Percentiles rank a stretch among this genome's conserved stretches.
phyloP scores from a whole-genome alignment of 192 early-diverging fungal species.

The Gryganskiella cystojenkinii region DNA sequence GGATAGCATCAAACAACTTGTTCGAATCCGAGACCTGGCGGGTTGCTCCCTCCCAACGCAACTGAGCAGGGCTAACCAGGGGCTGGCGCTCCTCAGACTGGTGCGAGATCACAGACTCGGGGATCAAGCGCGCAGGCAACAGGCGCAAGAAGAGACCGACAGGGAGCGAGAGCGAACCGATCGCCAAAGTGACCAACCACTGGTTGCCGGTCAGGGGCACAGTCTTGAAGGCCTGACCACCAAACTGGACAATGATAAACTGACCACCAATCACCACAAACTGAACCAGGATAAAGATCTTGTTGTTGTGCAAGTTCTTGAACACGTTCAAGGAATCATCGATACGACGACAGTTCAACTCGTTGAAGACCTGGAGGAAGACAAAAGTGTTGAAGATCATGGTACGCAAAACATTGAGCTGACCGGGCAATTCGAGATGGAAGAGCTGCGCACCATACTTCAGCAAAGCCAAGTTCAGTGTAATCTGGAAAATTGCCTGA shows the following conservation, averaged over 20 bases:
- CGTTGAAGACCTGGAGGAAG: slow-evolving; percentile 95
- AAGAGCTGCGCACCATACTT: slow-evolving; percentile 70
- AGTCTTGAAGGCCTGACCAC: slow-evolving; percentile 91
- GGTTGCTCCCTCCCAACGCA: slow-evolving; percentile 57
- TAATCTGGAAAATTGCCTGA: slow-evolving; percentile 92
- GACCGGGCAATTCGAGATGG: slow-evolving; percentile 55
- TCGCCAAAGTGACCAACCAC: slow-evolving; percentile 83
- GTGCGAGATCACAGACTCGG: slow-evolving; percentile 43
- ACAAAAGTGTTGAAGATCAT: slow-evolving; percentile 96
- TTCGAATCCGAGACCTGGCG: slow-evolving; percentile 53
- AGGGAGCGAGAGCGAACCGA: slow-evolving; percentile 85
- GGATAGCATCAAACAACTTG: slow-evolving; percentile 64
- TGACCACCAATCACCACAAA: slow-evolving; percentile 78
- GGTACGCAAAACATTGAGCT: slow-evolving; percentile 66
- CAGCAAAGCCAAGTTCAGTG: slow-evolving; percentile 73
- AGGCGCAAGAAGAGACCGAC: slow-evolving; percentile 84
- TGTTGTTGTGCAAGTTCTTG: slow-evolving; percentile 83
- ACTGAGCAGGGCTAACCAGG: slow-evolving; percentile 22
- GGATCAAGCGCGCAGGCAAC: slow-evolving; percentile 72
- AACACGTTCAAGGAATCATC: slow-evolving; percentile 87
- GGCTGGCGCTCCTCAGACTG: slow-evolving; percentile 46
- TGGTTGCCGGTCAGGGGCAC: slow-evolving; percentile 68
- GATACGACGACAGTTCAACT: slow-evolving; percentile 92
- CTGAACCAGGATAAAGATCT: slow-evolving; percentile 84
- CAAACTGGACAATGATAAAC: slow-evolving; percentile 87